Conservation (phyloP, 352 stramenopile genomes). For the Globisporangium nunn region DNA sequence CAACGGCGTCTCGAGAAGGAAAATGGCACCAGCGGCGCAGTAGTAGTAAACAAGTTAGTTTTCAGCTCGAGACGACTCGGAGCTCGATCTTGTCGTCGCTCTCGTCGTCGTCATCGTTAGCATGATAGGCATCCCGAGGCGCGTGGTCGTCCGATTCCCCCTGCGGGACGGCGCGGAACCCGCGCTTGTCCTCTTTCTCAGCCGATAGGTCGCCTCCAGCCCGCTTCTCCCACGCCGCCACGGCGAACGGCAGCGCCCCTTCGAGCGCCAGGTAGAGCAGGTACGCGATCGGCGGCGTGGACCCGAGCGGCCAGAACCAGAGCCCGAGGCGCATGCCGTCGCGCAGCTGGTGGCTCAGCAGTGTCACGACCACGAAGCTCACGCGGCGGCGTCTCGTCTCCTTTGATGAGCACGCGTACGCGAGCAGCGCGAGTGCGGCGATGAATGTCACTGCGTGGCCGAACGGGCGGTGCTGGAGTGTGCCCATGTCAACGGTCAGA, state of each 20-base stretch:
- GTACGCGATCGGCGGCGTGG: conserved; percentile 55
- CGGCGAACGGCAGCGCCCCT: conserved; percentile 35
- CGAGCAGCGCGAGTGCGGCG: conserved; percentile 26
- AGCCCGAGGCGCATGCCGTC: conserved; percentile 53
- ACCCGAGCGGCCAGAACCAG: conserved; percentile 70
- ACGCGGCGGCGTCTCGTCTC: conserved; percentile 23
- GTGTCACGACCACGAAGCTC: conserved; percentile 46
- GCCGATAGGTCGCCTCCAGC: background rate
- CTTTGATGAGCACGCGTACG: conserved; percentile 26
- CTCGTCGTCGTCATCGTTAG: background rate
- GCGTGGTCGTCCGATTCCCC: background rate
- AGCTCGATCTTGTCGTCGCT: conserved; percentile 4
- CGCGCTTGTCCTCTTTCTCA: background rate
- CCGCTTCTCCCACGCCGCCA: conserved; percentile 24
- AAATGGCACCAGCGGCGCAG: too few species aligned
- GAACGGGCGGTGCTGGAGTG: conserved; percentile 36
- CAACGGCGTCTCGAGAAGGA: background rate
- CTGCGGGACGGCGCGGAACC: conserved; percentile 1
- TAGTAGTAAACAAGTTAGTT: background rate
- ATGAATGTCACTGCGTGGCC: conserved; percentile 66
- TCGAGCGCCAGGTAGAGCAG: conserved; percentile 57
- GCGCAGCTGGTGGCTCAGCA: conserved; percentile 63
- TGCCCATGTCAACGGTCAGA: background rate
- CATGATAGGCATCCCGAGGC: too few species aligned
- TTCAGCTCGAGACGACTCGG: conserved; percentile 2